Conservation (phyloP, 345 rosid genomes). For the Sisymbrium altissimum region DNA sequence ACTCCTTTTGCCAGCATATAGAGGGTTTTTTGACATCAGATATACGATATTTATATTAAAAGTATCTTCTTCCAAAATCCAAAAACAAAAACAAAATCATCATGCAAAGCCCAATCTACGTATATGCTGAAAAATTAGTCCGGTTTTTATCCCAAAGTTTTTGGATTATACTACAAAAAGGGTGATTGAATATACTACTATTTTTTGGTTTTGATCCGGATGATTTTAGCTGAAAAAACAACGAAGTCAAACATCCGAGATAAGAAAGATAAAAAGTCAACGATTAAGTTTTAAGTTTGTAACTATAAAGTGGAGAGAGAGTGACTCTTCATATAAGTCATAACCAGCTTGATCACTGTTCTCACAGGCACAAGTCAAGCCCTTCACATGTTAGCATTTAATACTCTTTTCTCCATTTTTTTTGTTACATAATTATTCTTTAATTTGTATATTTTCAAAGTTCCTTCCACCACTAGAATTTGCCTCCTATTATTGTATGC, state of each 20-base stretch:
- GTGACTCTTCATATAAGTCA: not conserved
- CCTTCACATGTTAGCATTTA: slow-evolving; percentile 35
- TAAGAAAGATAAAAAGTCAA: not conserved
- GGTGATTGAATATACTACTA: not conserved
- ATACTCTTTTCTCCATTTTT: slow-evolving; percentile 7
- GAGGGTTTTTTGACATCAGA: not conserved
- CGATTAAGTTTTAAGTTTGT: not conserved
- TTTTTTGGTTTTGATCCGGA: not conserved
- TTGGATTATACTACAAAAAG: not conserved
- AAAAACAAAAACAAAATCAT: no score
- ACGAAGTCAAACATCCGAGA: not conserved
- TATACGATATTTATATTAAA: not conserved
- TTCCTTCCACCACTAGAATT: slow-evolving; percentile 24
- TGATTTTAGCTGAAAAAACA: not conserved
- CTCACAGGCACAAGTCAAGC: slow-evolving; percentile 25
- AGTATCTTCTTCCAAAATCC: no score
- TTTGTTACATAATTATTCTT: not conserved
- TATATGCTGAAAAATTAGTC: not conserved
- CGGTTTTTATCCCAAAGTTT: not conserved
- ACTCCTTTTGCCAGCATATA: not conserved
- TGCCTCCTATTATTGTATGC: slow-evolving; percentile 21
- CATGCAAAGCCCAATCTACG: not conserved
- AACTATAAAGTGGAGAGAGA: not conserved
- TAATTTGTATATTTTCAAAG: slow-evolving; percentile 7
- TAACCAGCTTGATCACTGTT: slow-evolving; percentile 17